phyloP scores from a whole-genome alignment of 306 rosid genomes.

The Vigna trinervia region DNA sequence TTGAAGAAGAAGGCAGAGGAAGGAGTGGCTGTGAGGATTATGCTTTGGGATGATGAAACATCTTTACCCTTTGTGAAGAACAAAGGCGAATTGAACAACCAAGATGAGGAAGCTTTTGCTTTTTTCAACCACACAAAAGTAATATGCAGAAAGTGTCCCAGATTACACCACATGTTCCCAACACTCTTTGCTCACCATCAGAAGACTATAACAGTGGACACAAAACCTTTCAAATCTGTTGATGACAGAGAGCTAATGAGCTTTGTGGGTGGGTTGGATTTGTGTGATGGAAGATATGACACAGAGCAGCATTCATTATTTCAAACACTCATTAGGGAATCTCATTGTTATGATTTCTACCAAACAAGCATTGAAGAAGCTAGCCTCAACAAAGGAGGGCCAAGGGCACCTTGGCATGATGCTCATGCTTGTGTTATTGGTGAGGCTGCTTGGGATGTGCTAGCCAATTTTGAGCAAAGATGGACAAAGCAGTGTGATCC shows the following conservation, averaged over 20 bases:
- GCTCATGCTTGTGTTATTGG: constrained; percentile 87
- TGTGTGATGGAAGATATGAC: constrained; percentile 87
- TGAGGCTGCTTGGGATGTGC: constrained; percentile 86
- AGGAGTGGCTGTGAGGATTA: constrained; percentile 85
- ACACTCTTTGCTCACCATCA: constrained; percentile 90
- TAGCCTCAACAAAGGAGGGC: constrained; percentile 80
- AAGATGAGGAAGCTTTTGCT: constrained; percentile 78
- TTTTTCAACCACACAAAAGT: constrained; percentile 77
- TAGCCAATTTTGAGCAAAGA: constrained; percentile 88
- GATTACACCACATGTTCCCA: constrained; percentile 67
- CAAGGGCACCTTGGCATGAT: constrained; percentile 94
- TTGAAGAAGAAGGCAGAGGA: constrained; percentile 85
- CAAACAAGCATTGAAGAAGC: constrained; percentile 79
- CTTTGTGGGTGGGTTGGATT: constrained; percentile 89
- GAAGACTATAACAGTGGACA: constrained; percentile 75
- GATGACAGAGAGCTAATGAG: constrained; percentile 69
- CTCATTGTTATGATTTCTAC: constrained; percentile 74
- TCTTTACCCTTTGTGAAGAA: constrained; percentile 77
- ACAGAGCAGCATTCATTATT: constrained; percentile 86
- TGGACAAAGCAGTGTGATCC: constrained; percentile 83
- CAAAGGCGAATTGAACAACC: constrained; percentile 70
- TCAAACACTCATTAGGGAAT: constrained; percentile 69
- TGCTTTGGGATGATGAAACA: constrained; percentile 95
- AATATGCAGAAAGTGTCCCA: constrained; percentile 76
- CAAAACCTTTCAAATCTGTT: constrained; percentile 43